Evolutionary conservation across 768 basidiomycete species (phyloP).

Genomic region (Dendrothele bispora): DNA sequence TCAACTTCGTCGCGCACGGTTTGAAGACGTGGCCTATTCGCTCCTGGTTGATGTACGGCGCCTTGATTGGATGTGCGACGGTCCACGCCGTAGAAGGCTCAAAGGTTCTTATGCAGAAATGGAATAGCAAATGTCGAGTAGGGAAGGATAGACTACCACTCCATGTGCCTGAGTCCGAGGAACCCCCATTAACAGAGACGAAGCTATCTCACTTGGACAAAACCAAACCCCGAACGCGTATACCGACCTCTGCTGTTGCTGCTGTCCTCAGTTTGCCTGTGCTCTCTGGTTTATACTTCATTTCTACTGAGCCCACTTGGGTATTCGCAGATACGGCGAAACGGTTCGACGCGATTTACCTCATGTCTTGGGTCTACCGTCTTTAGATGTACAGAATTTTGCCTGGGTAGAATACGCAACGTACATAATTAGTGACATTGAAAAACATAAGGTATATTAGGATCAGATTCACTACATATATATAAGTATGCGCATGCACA

Average conservation of each 20-base stretch:
- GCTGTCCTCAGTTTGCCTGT: constrained; percentile 48
- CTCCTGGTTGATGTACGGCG: constrained; percentile 63
- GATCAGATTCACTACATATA: no score
- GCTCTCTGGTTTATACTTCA: constrained; percentile 50
- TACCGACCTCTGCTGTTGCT: constrained; percentile 7
- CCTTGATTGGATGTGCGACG: constrained; percentile 53
- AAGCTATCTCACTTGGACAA: no score
- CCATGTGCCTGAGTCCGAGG: no score
- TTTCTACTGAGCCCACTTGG: constrained; percentile 61
- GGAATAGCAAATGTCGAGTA: no score
- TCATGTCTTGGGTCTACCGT: constrained; percentile 38
- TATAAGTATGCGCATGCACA: no score
- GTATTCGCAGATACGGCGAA: constrained; percentile 48
- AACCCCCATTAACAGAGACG: no score
- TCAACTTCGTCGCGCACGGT: constrained; percentile 78
- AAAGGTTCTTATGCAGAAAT: constrained; percentile 47
- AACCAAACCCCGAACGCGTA: no score
- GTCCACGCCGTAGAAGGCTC: constrained; percentile 68
- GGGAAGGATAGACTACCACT: no score
- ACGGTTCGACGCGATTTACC: constrained; percentile 54
- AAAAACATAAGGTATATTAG: no score
- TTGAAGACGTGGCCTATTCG: constrained; percentile 60
- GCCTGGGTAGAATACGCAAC: background rate
- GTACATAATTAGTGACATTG: constrained; percentile 4
- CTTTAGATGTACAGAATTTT: no score